Conservation (phyloP, 2,329 filamentous ascomycete species). For the Raffaelea arxii region DNA sequence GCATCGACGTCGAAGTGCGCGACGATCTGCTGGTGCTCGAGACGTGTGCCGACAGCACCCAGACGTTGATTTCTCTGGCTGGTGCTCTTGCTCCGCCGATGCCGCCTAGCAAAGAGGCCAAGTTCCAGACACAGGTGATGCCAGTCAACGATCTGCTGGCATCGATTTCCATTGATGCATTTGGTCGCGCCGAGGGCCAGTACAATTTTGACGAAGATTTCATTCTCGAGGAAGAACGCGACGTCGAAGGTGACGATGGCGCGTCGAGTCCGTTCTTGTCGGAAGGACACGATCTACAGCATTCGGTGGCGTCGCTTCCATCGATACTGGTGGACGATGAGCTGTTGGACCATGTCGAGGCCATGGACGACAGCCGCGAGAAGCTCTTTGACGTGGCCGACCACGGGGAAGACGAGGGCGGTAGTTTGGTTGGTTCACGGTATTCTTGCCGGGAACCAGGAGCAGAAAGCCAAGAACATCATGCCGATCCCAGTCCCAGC, state of each 20-base stretch:
- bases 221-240: slow-evolving; percentile 35
- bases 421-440: too few relatives aligned
- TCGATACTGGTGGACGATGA: slow-evolving; percentile 9
- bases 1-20: slow-evolving; percentile 68
- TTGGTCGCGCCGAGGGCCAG: slow-evolving; percentile 51
- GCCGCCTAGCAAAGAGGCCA: slow-evolving; percentile 70
- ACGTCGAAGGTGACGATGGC: slow-evolving; percentile 16
- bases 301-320: slow-evolving; percentile 12
- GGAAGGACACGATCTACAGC: slow-evolving; percentile 12
- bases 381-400: background rate
- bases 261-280: too few relatives aligned
- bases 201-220: slow-evolving; percentile 58
- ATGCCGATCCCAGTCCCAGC: background rate
- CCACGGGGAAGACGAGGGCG: slow-evolving; percentile 13
- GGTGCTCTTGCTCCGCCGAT: slow-evolving; percentile 76
- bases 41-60: slow-evolving; percentile 93
- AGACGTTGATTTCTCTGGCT: slow-evolving; percentile 73
- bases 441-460: too few relatives aligned
- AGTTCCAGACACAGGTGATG: slow-evolving; percentile 79
- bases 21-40: slow-evolving; percentile 86
- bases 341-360: slow-evolving; percentile 6
- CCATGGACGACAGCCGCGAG: background rate
- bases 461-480: too few relatives aligned
- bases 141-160: slow-evolving; percentile 81
- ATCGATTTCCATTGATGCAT: slow-evolving; percentile 81